These are phyloP conservation scores for Pneumocystis oryctolagi DNA, from an alignment of 1,139 yeast genomes.

Conservation along the genomic window DNA sequence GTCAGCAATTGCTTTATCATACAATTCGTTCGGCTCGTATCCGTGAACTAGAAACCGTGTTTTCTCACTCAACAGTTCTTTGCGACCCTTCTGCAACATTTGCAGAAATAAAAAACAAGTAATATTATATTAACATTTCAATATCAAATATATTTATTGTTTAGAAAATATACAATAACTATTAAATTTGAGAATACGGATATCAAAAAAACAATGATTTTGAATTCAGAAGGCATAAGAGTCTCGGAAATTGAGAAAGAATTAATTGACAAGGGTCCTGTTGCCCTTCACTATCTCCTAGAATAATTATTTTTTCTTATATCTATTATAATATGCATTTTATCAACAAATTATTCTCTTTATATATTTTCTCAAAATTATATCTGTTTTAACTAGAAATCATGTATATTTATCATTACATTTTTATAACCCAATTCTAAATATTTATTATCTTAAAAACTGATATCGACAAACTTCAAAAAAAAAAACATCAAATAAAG, in stretches of 20 bases:
- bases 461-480: not conserved
- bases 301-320: not conserved
- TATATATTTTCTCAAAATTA: not conserved
- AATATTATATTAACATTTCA: not conserved
- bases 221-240: not conserved
- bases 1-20: not conserved
- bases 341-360: not conserved
- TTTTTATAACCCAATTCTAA: not conserved
- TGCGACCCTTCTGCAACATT: not conserved
- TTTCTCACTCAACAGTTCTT: not conserved
- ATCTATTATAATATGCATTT: not conserved
- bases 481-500: not conserved
- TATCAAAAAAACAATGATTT: not conserved
- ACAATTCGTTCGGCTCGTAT: not conserved
- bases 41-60: not conserved
- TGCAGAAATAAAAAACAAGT: not conserved
- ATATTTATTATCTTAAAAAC: not conserved
- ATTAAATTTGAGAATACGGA: not conserved
- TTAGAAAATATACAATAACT: not conserved
- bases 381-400: not conserved
- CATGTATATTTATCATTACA: not conserved
- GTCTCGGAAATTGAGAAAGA: not conserved
- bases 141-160: not conserved
- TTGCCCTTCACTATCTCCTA: not conserved
- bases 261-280: not conserved